Conservation (phyloP, 2,329 filamentous ascomycete species). For the Plectosphaerella plurivora region DNA sequence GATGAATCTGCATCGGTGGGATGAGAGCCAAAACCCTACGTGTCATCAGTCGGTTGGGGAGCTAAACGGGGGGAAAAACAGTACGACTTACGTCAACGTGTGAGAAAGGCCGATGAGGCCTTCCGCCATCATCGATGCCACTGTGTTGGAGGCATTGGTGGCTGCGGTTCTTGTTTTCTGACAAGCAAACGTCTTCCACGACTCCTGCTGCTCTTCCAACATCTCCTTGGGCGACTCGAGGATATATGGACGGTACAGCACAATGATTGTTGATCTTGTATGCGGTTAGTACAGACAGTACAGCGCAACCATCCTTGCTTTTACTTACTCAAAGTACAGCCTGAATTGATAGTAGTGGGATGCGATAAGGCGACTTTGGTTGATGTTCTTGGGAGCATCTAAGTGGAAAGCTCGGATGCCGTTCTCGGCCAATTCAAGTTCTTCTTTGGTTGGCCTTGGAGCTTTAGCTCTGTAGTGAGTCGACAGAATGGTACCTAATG, state of each 20-base stretch:
- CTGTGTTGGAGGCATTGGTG: constrained; percentile 4
- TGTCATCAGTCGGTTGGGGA: neutral
- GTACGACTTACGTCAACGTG: neutral
- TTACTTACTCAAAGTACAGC: constrained; percentile 7
- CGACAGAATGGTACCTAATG: constrained; percentile 2
- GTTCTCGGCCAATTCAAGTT: constrained; percentile 5
- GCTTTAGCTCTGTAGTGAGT: constrained; percentile 4
- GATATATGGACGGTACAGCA: constrained; percentile 7
- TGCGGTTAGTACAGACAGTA: neutral
- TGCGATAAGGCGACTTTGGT: constrained; percentile 4
- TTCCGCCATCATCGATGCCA: constrained; percentile 8
- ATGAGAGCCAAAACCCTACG: constrained; percentile 4
- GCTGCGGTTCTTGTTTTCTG: constrained; percentile 8
- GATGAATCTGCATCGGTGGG: constrained; percentile 8
- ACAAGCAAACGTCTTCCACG: constrained; percentile 7
- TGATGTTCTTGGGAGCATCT: neutral
- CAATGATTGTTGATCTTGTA: constrained; percentile 3
- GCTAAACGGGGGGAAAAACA: no score
- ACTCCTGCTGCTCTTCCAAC: constrained; percentile 2
- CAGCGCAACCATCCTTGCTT: no score
- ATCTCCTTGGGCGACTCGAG: constrained; percentile 6
- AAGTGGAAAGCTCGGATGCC: neutral
- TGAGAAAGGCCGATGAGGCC: constrained; percentile 5
- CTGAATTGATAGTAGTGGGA: constrained; percentile 7
- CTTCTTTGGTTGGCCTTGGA: neutral